These are phyloP conservation scores for Lachnellula suecica DNA, from an alignment of 2,329 filamentous ascomycete genomes.

Conservation along the genomic window DNA sequence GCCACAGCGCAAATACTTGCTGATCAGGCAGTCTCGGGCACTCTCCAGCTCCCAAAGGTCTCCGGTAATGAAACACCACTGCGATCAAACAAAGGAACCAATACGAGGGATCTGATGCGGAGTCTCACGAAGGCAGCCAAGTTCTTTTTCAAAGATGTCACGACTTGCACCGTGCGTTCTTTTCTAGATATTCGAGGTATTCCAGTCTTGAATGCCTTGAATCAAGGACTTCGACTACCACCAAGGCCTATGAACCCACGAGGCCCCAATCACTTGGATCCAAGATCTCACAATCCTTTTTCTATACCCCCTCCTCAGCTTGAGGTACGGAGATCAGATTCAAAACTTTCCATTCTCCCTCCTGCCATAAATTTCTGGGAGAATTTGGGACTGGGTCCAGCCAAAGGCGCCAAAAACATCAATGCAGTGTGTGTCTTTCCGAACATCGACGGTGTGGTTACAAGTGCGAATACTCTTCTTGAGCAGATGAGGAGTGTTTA, in stretches of 20 bases:
- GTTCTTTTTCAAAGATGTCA: constrained; percentile 42
- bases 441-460: constrained; percentile 58
- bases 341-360: constrained; percentile 70
- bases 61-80: constrained; percentile 2
- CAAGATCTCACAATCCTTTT: constrained; percentile 54
- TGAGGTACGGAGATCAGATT: constrained; percentile 68
- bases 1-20: constrained; percentile 70
- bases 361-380: constrained; percentile 81
- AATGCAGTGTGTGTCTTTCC: constrained; percentile 71
- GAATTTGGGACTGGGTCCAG: constrained; percentile 71
- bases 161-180: constrained; percentile 44
- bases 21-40: constrained; percentile 63
- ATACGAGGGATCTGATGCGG: constrained; percentile 37
- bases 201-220: constrained; percentile 49
- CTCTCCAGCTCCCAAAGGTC: constrained; percentile 29
- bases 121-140: constrained; percentile 45
- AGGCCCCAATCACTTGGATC: constrained; percentile 16
- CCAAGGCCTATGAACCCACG: constrained; percentile 30
- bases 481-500: constrained; percentile 69
- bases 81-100: constrained; percentile 12
- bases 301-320: constrained; percentile 68
- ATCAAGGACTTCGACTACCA: constrained; percentile 48
- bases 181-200: constrained; percentile 59
- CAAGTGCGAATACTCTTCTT: constrained; percentile 63
- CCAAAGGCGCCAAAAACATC: constrained; percentile 70